Evolutionary conservation across 148 eudicot species (phyloP).

Genomic region (Persicaria maculosa): DNA sequence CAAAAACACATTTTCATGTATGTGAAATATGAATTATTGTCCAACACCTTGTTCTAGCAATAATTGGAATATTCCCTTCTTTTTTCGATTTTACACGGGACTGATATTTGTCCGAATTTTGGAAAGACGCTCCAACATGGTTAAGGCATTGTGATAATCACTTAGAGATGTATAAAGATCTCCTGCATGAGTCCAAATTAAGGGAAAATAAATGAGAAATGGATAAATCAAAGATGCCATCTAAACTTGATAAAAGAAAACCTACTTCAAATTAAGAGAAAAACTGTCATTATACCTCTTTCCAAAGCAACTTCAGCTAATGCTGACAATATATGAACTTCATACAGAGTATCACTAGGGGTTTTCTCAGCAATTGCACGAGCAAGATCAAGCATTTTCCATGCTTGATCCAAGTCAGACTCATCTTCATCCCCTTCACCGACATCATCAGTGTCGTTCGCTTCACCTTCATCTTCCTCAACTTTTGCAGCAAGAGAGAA

Average conservation of each 20-base stretch:
- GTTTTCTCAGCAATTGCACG: constrained; percentile 80
- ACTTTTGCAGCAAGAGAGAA: constrained; percentile 16
- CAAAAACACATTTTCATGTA: no score
- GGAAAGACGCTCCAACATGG: constrained; percentile 67
- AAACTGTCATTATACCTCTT: constrained; percentile 45
- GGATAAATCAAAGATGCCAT: neutral
- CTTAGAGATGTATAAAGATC: constrained; percentile 81
- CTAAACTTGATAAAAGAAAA: no score
- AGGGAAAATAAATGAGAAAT: neutral
- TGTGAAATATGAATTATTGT: no score
- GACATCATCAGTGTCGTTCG: constrained; percentile 55
- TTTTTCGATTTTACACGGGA: no score
- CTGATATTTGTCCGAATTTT: no score
- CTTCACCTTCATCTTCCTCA: constrained; percentile 47
- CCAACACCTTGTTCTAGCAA: no score
- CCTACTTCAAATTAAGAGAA: neutral
- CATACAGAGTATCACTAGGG: constrained; percentile 61
- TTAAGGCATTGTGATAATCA: constrained; percentile 75
- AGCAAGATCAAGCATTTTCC: constrained; percentile 94
- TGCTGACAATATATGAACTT: constrained; percentile 78
- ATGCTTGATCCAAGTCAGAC: constrained; percentile 86
- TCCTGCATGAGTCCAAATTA: constrained; percentile 39
- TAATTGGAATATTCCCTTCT: no score
- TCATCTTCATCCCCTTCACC: constrained; percentile 82
- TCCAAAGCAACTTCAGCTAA: constrained; percentile 87